These are phyloP conservation scores for Oryza longistaminata DNA, from an alignment of 176 grass and related monocot genomes.

Conservation along the genomic window DNA sequence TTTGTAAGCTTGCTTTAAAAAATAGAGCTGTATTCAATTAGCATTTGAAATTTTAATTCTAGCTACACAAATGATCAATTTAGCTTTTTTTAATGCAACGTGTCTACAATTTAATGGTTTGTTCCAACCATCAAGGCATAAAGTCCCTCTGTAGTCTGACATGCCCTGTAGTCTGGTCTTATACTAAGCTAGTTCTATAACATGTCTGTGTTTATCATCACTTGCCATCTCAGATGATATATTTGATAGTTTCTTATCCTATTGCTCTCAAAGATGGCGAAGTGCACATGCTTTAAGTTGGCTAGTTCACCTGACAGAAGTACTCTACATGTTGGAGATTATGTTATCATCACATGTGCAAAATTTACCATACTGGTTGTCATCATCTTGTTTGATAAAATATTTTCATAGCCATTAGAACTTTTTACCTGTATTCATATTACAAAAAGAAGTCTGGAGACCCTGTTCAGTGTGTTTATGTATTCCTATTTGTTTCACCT, in stretches of 20 bases:
- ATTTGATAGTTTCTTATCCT: not conserved
- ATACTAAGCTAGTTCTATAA: not conserved
- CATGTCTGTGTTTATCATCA: not conserved
- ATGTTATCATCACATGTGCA: not conserved
- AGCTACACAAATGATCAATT: not conserved
- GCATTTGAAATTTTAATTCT: not conserved
- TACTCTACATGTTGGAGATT: slow-evolving; percentile 12
- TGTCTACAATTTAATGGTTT: not conserved
- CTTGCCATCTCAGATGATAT: not conserved
- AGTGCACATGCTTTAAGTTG: not conserved
- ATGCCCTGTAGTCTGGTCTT: not conserved
- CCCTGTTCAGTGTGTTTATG: not conserved
- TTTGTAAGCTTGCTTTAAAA: not conserved
- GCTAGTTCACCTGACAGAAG: not conserved
- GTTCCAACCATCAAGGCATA: not conserved
- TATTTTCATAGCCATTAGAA: not conserved
- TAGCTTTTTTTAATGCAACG: not conserved
- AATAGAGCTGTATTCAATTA: not conserved
- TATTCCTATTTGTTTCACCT: not conserved
- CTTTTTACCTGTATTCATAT: not conserved
- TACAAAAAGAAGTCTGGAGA: not conserved
- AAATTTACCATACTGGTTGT: not conserved
- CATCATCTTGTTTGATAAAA: not conserved
- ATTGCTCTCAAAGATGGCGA: not conserved
- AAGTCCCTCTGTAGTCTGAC: not conserved